Base-by-base conservation (phyloP, 139 green algal genomes). In the Coelastrella sp. region DNA sequence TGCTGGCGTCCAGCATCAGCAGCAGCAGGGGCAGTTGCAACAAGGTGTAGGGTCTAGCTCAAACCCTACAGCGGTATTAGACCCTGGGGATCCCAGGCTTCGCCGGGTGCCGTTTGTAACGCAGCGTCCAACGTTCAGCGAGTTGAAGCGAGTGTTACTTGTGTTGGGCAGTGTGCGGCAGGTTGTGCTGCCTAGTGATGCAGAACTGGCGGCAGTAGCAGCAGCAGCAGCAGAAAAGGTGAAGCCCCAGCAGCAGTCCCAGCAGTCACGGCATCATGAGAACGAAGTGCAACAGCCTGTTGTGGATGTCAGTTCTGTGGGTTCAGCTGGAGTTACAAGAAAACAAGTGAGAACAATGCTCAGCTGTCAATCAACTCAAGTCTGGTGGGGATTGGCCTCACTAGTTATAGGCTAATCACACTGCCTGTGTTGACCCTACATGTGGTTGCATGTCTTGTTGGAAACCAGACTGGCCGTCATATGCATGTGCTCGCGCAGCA, bases 121-220 rank as follows among this genome's bases (percentile, higher is more conserved):
- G 11, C 89, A 93, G 75, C 90, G 95, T 19, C 96, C 96, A 17
- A 98, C 96, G 4, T 94, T 97, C 57, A 92, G 89, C 15, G 96
- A 98, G 88, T 83, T 93, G 27, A 92, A 94, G 88, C 85, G 96
- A 4, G 93, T 97, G 71, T 50, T 93, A 62, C 66, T 87, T 2
- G 78, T 93, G 67, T 89, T 96, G 81, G 75, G 90, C 21, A 86
- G 88, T 2, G 88, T 96, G 76, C 93, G 92, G 82, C 40, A 84
- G 37, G 80, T 81, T 0, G 40, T 68, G 11, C 60, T 43, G 21
- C 79, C 38, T 41, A 85, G 80, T 64, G 57, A 68, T 59, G 0
- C 4, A 62, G 34, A 71, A 63, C 53, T 69, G 34, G 85, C 78
- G 2, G 68, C 71, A 41, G 78, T 51, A 6, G 78, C 59, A 51